Base-by-base conservation (phyloP, 768 basidiomycete genomes). In the Hypsizygus marmoreus region DNA sequence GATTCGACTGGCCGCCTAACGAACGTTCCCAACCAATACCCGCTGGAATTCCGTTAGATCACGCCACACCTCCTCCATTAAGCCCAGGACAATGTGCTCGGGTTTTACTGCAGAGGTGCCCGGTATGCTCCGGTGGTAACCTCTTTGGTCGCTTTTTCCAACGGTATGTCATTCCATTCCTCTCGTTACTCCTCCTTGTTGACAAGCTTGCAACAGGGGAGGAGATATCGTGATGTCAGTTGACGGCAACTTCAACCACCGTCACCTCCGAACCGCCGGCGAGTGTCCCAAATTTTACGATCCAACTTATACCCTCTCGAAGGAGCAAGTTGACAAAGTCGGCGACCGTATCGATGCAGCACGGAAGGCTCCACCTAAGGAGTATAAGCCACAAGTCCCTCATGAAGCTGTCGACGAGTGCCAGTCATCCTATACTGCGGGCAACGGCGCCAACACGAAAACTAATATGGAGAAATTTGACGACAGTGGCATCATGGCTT, bases 231-330 rank as follows among this genome's bases (percentile, higher is more conserved):
- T 72, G 29, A 49, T 74, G 1, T 60, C 60, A 0, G 55, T 58
- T 0, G 70, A 74, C 56, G 68, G 69, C 0, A 72, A 70, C 29
- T 73, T 74, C 47, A 65, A 69, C 36, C 69, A 75, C 43, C 51
- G 60, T 0, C 72, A 76, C 41, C 38, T 57, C 2, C 14, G 38
- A 1, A 38, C 47, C 4, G 64, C 60, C 0, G 69, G 68, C 4
- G 59, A 72, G 33, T 58, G 64, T 20, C 63, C 67, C 0, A 17
- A 37, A 4, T 69, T 68, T 19, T 65, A 71, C 20, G 49, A 67
- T 1, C 65, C 66, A 0, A 37, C 45, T 0, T 66, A 66, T 29
- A 58, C 75, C 23, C 23, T 75, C n/a, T 48, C 63, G 1, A 71
- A 72, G 19, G 45, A 29, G 1, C 49, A 63, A 9, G 67, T 75